A percentile compares a stretch with the other conserved stretches of the same genome.
phyloP scores from a whole-genome alignment of 1,284 basidiomycete species.

The Ganoderma meredithae region DNA sequence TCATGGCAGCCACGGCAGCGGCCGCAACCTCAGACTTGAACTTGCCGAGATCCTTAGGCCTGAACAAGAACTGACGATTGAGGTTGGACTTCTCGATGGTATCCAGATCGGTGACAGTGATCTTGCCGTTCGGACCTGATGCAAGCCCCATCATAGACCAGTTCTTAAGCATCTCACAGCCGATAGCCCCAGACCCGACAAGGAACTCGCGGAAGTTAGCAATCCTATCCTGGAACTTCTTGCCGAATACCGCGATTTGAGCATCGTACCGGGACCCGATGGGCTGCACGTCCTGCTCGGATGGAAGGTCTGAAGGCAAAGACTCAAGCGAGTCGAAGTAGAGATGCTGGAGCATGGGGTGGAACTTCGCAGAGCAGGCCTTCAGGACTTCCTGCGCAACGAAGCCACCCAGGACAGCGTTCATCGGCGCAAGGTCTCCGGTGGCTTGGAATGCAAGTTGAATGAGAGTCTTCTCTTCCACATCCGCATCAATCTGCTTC shows the following conservation, averaged over 20 bases:
- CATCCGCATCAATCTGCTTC: conserved; percentile 80
- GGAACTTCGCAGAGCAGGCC: conserved; percentile 98
- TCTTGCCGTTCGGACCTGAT: conserved; percentile 80
- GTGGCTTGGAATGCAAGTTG: conserved; percentile 93
- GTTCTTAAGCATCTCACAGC: conserved; percentile 99
- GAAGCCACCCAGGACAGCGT: conserved; percentile 96
- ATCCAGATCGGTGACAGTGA: conserved; percentile 97
- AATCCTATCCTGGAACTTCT: conserved; percentile 93
- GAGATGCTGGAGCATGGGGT: conserved; percentile 94
- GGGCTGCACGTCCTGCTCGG: conserved; percentile 89
- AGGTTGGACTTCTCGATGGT: conserved; percentile 99
- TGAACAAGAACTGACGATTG: conserved; percentile 98
- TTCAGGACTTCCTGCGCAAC: conserved; percentile 99
- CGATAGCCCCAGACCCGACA: conserved; percentile 98
- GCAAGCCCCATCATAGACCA: conserved; percentile 99
- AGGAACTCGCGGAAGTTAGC: conserved; percentile 94
- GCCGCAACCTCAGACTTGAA: conserved; percentile 99
- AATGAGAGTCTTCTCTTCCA: conserved; percentile 82
- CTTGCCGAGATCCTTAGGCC: conserved; percentile 95
- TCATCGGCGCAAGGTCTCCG: conserved; percentile 93
- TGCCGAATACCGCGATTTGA: conserved; percentile 97
- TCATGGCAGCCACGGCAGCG: conserved; percentile 95
- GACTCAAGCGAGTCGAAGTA: conserved; percentile 99
- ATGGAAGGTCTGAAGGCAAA: conserved; percentile 77
- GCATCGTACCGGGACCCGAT: conserved; percentile 89